Base-by-base conservation (phyloP, 202 grass and related monocot species). In the Digitaria exilis region DNA sequence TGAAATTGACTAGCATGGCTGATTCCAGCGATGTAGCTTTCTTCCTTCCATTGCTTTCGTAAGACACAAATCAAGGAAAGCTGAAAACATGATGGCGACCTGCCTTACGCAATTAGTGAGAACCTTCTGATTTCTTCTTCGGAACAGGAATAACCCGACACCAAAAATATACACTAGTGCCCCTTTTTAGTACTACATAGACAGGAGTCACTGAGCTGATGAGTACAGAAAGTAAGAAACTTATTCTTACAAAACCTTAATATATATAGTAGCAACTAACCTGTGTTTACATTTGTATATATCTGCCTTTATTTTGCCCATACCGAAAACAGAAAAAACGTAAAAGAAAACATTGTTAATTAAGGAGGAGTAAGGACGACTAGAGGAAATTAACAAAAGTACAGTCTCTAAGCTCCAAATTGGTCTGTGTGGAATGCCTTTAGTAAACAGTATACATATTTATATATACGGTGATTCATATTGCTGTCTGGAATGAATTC, bases 21-120 rank as follows among this genome's bases (percentile, higher is more conserved):
- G 61, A 65, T 83, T 73, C 67, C 57, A 79, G 66, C 65, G n/a
- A 7, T 26, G 59, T 48, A 31, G 34, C 61, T 80, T 44, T 87
- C 58, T 28, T 60, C 28, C 59, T 67, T 39, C 37, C 68, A 25
- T 41, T 71, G 80, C 70, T 90, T 87, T 87, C 64, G 84, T 76
- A 43, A 48, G 89, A 81, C 64, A 80, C 84, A 81, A 80, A 87
- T 84, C 62, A 90, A 80, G 63, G 46, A 80, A 90, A 65, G 76
- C 45, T 65, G 56, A 49, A 26, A 25, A 43, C 76, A 64, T 76
- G 89, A 90, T 44, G 58, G 69, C 69, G 76, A 87, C 57, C 28
- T 41, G 75, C 4, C 12, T 29, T 21, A 19, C 54, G 69, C 84
- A 55, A 90, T 90, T 63, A 68, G 79, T 54, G 80, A 74, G 67